Base-by-base conservation (phyloP, 208 protist genomes). In the Herpetomonas tarakana region DNA sequence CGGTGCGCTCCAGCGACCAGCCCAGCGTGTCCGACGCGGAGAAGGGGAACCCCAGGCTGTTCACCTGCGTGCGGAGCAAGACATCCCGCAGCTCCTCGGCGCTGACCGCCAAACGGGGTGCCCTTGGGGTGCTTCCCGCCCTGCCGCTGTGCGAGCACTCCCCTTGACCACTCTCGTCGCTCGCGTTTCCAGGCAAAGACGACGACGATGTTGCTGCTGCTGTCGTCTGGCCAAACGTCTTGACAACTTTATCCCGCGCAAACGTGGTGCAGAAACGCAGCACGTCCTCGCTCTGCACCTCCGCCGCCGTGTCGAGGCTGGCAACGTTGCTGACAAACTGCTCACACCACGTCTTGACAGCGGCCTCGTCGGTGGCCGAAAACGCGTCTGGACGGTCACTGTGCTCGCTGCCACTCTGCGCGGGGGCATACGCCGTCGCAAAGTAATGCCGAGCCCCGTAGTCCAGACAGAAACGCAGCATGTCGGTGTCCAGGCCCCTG, bases 21-120 rank as follows among this genome's bases (percentile, higher is more conserved):
- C 87, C 87, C 9, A 80, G 68, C 14, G 87, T 94, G 25, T 81
- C 69, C 21, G 64, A 29, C 3, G 76, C 29, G 28, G 68, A 83
- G 62, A 91, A 94, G 0, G 87, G 87, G 39, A 90, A 94, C 24
- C 87, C 87, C 31, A 94, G 62, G 58, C 80, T 88, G 69, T 94
- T 94, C 58, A 72, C 81, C 47, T 78, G 75, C 2, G 78, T 83
- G 22, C 76, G 78, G 12, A 88, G 55, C 14, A 94, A 69, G 14
- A 86, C 65, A 19, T 85, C 79, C 19, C 65, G 60, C 39, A 94
- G 68, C 47, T 81, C 71, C 18, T 80, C 70, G 59, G 61, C 68
- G 14, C 64, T n/a, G 7, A 94, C 68, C 12, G 71, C 55, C 69
- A 77, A 84, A 1, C 62, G 68, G 22, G 65, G 72, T 14, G 72